Evolutionary conservation across 257 asterid genomes (phyloP), one percentile per base, ranked within the genome.

Genomic region (Solanum microdontum): DNA sequence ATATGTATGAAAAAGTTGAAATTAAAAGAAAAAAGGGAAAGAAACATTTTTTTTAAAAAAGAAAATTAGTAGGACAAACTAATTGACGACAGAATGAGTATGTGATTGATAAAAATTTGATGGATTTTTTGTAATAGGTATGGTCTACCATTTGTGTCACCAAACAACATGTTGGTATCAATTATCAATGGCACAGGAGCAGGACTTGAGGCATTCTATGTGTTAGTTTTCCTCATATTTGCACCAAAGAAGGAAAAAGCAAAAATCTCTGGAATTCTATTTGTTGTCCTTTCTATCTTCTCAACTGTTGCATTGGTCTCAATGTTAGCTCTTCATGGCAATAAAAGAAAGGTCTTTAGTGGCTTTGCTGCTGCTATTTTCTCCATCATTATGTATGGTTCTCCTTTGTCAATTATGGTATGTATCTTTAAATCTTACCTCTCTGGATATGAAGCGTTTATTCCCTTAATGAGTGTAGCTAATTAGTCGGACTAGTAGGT

Each of bases 351-450:
- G 89, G 10, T 90, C 9, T 77, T 96, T 4, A 92, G 96, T 86
- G 99, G 98, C 6, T 87, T 89, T 84, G 96, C 93, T 32, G 95
- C 96, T 19, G 82, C 95, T 0, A 30, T 95, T 4, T 95, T 94
- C 92, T 94, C 97, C 69, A 93, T 93, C 86, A 73, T 94, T 1
- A 96, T 96, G 98, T 96, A 96, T 86, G 99, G 94, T 60, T 93
- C 99, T 3, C 99, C 99, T 19, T 68, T 96, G 5, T 92, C 98
- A 0, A 84, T 94, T 68, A 93, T 95, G 95, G 98, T 96, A 92
- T 87, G 94, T 62, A 69, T 73, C 2, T 55, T 60, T 30, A 21
- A 58, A 32, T 13, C 19, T 79, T 33, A 28, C 85, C 51, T 26
- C 68, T 66, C 34, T 26, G 26, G 2, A 24, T 24, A 12, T 9